Evolutionary conservation across 192 early-diverging fungal genomes (phyloP), one percentile per base, ranked within the genome.

Genomic region (Umbelopsis sp.): DNA sequence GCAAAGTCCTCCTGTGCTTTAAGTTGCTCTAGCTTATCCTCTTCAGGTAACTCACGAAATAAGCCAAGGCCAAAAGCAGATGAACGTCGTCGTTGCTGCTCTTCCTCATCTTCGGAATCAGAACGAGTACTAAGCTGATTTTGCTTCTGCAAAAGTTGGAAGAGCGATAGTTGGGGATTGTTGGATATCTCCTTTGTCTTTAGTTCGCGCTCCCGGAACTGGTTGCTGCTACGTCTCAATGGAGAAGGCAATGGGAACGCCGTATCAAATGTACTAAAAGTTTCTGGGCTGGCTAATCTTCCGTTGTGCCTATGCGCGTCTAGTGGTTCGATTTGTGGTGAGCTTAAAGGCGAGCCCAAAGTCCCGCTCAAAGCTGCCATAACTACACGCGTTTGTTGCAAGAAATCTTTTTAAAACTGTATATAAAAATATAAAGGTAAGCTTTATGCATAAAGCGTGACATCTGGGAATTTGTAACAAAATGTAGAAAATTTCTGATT

Each of bases 331-430:
- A 61, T 61, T 61, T 61, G 55, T 35, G 55, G 55, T 61, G 55
- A 61, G 55, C 55, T 61, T 61, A 61, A 61, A 61, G 55, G 55
- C 33, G 55, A 61, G 25, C 23, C 55, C 55, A 22, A 61, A 61
- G 55, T 61, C 55, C 55, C 27, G 55, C 55, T 61, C 30, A 61
- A 18, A 35, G 55, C 55, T 61, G 55, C 25, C 55, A 61, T 61
- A 61, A 2, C 16, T 35, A 35, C 7, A 16, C 55, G 16, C 55
- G 33, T 25, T 35, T 16, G 30, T 35, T n/a, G 30, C 25, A 25
- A 61, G 21, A 49, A 49, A 49, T 49, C 48, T 16, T 33, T 33
- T 58, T 33, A 58, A 58, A 58, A 21, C 48, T 1, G 20, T 49
- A 58, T 25, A 58, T 58, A 58, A 33, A 58, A 33, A 30, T 58